Base-by-base conservation (phyloP, 1,284 basidiomycete genomes). In the Cutaneotrichosporon cyanovorans region DNA sequence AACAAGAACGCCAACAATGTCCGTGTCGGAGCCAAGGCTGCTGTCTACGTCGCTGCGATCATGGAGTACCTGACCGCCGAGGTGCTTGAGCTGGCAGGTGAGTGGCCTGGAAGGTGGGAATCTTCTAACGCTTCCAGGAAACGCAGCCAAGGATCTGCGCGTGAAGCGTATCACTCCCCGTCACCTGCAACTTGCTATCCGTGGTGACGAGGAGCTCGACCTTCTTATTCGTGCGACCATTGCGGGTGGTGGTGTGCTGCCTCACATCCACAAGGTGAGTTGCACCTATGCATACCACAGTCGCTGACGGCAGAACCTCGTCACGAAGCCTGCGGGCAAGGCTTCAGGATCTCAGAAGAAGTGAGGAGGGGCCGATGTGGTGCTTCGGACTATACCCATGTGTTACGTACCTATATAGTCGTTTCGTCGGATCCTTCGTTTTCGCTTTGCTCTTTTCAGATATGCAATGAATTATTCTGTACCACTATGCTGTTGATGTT, bases 131-230 rank as follows among this genome's bases (percentile, higher is more conserved):
- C 31, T 4, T 20, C 3, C 49, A 89, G 92, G 92, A 35, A 97
- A 97, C 71, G 92, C 92, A 20, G 92, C 91, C 10, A 95, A 95
- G 68, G 92, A 97, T 75, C 78, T 96, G 32, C 82, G 85, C 45
- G 89, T 95, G 37, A 96, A 96, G 74, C 87, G 93, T 69, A 95
- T 97, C 70, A 95, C 89, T 0, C 92, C 92, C 18, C 85, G 92
- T 88, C 71, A 73, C 56, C 49, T 72, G 20, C 72, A 72, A 49
- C 59, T 72, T 25, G 70, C 92, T 28, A 96, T 97, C 59, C 87
- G 92, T 54, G 92, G 92, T 42, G 93, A 97, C 70, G 91, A 96
- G 67, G 71, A 73, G 59, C 63, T 73, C 42, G 75, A 78, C 62
- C 64, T 73, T 32, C 63, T 78, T 46, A 74, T 78, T 53, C 67